Conservation (phyloP, 306 rosid genomes). For the Dalbergia cochinchinensis region DNA sequence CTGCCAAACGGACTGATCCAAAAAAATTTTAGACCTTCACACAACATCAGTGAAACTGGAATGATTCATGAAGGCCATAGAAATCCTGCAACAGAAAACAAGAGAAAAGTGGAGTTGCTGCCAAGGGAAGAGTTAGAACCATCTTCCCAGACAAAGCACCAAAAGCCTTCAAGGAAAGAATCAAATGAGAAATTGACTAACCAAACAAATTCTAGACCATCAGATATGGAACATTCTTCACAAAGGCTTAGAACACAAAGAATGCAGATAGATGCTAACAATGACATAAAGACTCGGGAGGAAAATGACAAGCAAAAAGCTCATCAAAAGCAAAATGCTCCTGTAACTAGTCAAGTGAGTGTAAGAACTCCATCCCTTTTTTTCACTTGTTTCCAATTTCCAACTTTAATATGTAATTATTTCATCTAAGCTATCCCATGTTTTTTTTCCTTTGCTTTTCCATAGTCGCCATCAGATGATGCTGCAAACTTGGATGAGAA, state of each 20-base stretch:
- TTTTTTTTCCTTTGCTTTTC: background rate
- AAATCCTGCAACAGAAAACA: slow-evolving; percentile 40
- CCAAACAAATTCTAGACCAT: background rate
- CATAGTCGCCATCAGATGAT: slow-evolving; percentile 51
- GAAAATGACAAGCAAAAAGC: background rate
- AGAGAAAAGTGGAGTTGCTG: slow-evolving; percentile 41
- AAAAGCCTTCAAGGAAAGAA: slow-evolving; percentile 23
- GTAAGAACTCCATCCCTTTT: background rate
- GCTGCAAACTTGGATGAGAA: slow-evolving; percentile 50
- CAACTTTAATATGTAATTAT: background rate
- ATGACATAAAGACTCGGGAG: background rate
- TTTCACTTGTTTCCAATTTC: background rate
- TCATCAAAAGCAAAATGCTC: slow-evolving; percentile 35
- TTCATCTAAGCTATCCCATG: slow-evolving; percentile 7
- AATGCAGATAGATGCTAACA: slow-evolving; percentile 39
- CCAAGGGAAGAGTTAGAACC: slow-evolving; percentile 36
- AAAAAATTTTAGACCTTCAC: background rate
- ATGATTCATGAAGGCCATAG: slow-evolving; percentile 48
- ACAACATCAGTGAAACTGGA: slow-evolving; percentile 26
- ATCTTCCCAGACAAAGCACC: slow-evolving; percentile 41
- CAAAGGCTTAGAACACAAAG: slow-evolving; percentile 40
- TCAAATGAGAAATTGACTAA: background rate
- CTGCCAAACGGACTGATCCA: background rate
- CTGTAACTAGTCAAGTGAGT: slow-evolving; percentile 47
- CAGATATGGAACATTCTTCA: slow-evolving; percentile 26